Base-by-base conservation (phyloP, 345 rosid species). In the Acer campestre region DNA sequence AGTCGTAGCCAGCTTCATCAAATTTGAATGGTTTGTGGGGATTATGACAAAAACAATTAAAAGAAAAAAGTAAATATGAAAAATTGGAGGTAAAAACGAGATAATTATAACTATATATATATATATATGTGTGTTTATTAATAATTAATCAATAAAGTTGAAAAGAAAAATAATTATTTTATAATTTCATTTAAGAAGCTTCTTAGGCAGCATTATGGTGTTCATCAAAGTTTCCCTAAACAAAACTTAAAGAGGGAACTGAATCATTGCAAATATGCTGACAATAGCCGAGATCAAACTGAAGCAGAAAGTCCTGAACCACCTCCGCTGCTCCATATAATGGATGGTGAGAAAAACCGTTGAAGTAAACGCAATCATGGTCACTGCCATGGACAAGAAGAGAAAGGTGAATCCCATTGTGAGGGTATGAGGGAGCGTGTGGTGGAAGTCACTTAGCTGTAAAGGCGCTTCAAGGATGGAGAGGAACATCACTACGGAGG, bases 401-500 rank as follows among this genome's bases (percentile, higher is more conserved):
- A 84, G 86, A 6, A 75, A 75, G 7, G 64, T 51, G 73, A 84
- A 81, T 18, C 82, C 86, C 12, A 78, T 6, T 1, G 44, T 35
- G 2, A 84, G 73, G 3, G 76, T 71, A 1, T 62, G 61, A 18
- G 86, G 86, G 46, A 84, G 68, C 0, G 42, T 77, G 46, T 12
- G 8, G 27, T 0, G 51, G 56, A 84, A 84, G 22, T 80, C 80
- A 10, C 51, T 16, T 10, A 44, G 10, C 62, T 71, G 72, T 3
- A 42, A 65, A 16, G 68, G 7, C 2, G 68, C 17, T 65, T n/a
- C 4, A 10, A 65, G n/a, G 20, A 65, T 14, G 70, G 3, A 84
- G 0, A 84, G 84, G 61, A 84, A 83, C 75, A 81, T 48, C 7
- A 80, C 80, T 1, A 84, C 73, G 1, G 86, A 77, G 22, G 83